Evolutionary conservation across 345 rosid genomes (phyloP).

Genomic region (Aegle marmelos): DNA sequence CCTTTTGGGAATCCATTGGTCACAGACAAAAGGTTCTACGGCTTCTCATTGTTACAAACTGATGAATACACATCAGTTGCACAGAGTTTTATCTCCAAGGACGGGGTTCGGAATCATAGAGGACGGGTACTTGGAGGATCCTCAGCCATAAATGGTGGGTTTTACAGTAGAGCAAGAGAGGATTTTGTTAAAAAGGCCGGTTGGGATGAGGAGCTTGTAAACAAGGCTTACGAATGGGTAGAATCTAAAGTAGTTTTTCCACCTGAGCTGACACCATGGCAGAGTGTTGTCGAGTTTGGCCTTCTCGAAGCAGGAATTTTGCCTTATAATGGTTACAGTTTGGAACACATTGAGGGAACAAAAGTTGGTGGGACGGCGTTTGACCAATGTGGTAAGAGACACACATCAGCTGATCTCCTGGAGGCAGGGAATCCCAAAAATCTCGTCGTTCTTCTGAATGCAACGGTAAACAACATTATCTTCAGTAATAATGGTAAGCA

Average conservation of each 20-base stretch:
- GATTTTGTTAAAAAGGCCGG: constrained; percentile 48
- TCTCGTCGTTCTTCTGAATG: constrained; percentile 53
- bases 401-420: constrained; percentile 72
- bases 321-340: constrained; percentile 63
- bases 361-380: constrained; percentile 68
- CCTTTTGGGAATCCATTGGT: constrained; percentile 62
- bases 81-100: constrained; percentile 53
- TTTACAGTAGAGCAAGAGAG: constrained; percentile 65
- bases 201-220: constrained; percentile 59
- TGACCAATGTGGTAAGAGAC: constrained; percentile 57
- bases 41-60: constrained; percentile 53
- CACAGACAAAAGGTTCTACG: constrained; percentile 37
- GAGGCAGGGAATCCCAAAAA: constrained; percentile 42
- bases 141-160: constrained; percentile 66
- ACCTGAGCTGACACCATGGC: constrained; percentile 69
- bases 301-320: constrained; percentile 72
- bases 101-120: constrained; percentile 50
- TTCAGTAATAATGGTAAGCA: constrained; percentile 35
- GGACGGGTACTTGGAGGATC: constrained; percentile 78
- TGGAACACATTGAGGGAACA: constrained; percentile 70
- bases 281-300: constrained; percentile 52
- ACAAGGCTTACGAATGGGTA: constrained; percentile 64
- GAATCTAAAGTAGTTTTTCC: constrained; percentile 62
- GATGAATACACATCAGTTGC: constrained; percentile 61
- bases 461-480: constrained; percentile 55